Evolutionary conservation across 1,284 basidiomycete genomes (phyloP), one percentile per base, ranked within the genome.

Genomic region (Cutaneotrichosporon sp.): DNA sequence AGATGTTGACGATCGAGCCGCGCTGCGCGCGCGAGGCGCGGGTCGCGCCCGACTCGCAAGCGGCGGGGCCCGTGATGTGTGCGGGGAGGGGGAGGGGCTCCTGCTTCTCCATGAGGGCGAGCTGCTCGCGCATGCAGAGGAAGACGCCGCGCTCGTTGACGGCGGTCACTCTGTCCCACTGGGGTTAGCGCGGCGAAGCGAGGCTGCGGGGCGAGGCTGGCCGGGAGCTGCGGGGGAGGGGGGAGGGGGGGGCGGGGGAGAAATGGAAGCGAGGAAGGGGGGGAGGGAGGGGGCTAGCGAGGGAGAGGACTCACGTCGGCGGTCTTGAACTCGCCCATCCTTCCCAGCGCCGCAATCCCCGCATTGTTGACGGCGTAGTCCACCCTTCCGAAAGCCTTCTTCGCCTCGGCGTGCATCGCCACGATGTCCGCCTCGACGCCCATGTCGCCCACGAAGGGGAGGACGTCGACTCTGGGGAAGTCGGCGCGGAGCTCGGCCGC

Each of bases 331-430:
- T 29, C 5, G 66, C 11, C 45, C 13, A 49, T 50, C 6, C 65
- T 57, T 4, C 49, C 45, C 58, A 59, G 62, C 0, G 67, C 65
- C 2, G 61, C 63, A 31, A 72, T 65, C 2, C 72, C 72, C 3
- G 72, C 72, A 24, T 59, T 62, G 47, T 74, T 74, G 29, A 70
- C 69, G 46, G 68, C 69, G 46, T 74, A 72, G 60, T 74, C 72
- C 36, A 74, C 56, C 18, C 71, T 63, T 18, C 72, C 72, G 42
- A 69, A 74, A 22, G 29, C 36, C 9, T 52, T 22, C 0, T 60
- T 59, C 2, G 62, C 58, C 1, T 25, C 16, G 16, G 33, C 8
- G 6, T 65, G 45, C 29, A 64, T 54, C 16, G 36, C 42, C 22
- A 54, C 59, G 22, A 68, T 57, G 8, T 55, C 49, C 4, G 20